Percentiles rank a stretch among this genome's conserved stretches.
phyloP scores from a whole-genome alignment of 192 early-diverging fungal genomes.

The Paraglomus brasilianum region DNA sequence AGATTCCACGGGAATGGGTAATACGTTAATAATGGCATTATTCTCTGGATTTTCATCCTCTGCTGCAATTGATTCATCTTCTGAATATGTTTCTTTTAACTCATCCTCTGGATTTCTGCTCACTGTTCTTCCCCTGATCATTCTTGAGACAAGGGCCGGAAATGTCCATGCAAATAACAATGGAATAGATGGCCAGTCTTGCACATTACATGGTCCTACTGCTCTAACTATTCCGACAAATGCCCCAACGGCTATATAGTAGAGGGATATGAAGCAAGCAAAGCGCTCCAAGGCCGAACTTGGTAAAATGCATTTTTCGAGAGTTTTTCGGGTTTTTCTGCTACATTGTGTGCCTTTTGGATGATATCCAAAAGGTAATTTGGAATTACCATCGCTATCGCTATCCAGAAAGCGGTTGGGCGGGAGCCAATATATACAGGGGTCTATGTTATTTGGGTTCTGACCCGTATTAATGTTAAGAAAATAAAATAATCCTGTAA shows the following conservation, averaged over 20 bases:
- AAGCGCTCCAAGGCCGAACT: slow-evolving; percentile 8
- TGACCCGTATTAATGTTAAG: neutral
- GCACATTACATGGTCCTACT: neutral
- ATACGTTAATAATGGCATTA: neutral
- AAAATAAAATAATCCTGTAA: neutral
- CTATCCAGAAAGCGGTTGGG: neutral
- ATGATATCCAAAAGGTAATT: slow-evolving; percentile 5
- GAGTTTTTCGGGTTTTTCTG: neutral
- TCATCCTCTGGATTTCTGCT: neutral
- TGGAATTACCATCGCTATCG: neutral
- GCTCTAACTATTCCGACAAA: neutral
- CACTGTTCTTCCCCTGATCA: neutral
- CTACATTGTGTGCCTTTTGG: neutral
- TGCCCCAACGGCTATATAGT: neutral
- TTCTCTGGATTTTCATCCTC: neutral
- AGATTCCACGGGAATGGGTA: neutral
- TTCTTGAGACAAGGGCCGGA: neutral
- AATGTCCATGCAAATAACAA: slow-evolving; percentile 5
- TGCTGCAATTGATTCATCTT: neutral
- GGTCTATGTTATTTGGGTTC: too few relatives aligned
- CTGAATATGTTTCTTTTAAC: neutral
- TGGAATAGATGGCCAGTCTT: slow-evolving; percentile 10
- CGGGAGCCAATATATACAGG: slow-evolving; percentile 8
- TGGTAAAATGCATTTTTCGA: neutral
- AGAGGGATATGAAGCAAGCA: neutral